Conservation (phyloP, 2,329 filamentous ascomycete species). For the Aspergillus alliaceus region DNA sequence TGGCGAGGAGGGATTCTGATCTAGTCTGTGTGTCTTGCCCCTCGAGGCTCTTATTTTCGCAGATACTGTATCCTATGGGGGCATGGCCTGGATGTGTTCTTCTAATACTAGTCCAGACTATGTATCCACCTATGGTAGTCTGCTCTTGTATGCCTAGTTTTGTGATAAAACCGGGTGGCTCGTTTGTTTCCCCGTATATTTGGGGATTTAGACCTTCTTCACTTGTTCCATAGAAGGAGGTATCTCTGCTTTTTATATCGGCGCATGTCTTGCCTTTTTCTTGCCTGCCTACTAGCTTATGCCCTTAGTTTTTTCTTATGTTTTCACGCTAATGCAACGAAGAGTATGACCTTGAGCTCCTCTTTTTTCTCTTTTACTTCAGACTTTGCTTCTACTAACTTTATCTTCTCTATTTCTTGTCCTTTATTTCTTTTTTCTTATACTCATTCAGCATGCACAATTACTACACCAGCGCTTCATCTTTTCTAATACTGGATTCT, state of each 20-base stretch:
- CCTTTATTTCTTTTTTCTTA: too few species aligned
- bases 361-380: constrained; percentile 9
- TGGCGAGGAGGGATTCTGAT: constrained; percentile 85
- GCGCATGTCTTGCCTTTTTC: constrained; percentile 23
- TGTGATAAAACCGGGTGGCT: constrained; percentile 21
- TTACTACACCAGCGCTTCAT: not conserved
- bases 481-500: not conserved
- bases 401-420: constrained; percentile 1
- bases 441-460: not conserved
- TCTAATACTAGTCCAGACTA: constrained; percentile 13
- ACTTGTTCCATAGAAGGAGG: constrained; percentile 23
- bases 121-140: constrained; percentile 10
- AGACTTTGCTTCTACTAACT: constrained; percentile 8
- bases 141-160: constrained; percentile 14
- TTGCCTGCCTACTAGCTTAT: constrained; percentile 22
- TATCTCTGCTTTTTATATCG: constrained; percentile 19
- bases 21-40: constrained; percentile 6
- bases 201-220: constrained; percentile 16
- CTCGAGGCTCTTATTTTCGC: constrained; percentile 4
- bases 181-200: constrained; percentile 17
- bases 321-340: constrained; percentile 41
- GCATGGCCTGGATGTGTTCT: constrained; percentile 14
- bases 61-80: constrained; percentile 7
- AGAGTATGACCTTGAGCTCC: constrained; percentile 35
- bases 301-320: constrained; percentile 29